Base-by-base conservation (phyloP, 208 protist genomes). In the Lotmaria passim region DNA sequence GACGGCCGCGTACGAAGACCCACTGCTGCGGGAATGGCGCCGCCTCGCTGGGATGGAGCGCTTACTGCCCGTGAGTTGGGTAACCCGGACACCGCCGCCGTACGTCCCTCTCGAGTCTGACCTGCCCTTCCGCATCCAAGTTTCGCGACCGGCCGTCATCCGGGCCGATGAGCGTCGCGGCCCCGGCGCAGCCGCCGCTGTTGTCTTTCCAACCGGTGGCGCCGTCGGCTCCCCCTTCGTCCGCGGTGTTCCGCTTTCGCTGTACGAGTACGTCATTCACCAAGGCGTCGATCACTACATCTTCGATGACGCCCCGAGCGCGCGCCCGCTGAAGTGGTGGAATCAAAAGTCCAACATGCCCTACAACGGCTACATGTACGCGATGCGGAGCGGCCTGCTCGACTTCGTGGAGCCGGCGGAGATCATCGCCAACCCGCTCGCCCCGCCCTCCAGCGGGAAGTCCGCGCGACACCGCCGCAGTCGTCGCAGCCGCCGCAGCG, bases 321-420 rank as follows among this genome's bases (percentile, higher is more conserved):
- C 85, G 31, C 73, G 89, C 43, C 89, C 91, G 53, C 78, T 90
- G 46, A 92, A 93, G 76, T 96, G 91, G 89, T 96, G 91, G 91
- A 90, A 79, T 57, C 91, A 96, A 36, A 94, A 93, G 71, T 91
- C 84, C 23, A 94, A 93, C 75, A 85, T 93, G 75, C 91, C 91
- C 31, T 96, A 96, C 81, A 93, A 83, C 63, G 89, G 88, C 19
- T 86, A 91, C 66, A 67, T 96, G 63, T 96, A 93, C 64, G 83
- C 65, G 65, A 83, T 89, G 79, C 84, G 91, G 8, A 91, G 85
- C 56, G 83, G 84, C 12, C 60, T 90, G 46, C 70, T 96, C 7
- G 81, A 92, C 57, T 43, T 69, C 31, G 70, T 93, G 10, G 65
- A 63, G 50, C 76, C 85, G 36, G 66, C 85, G 3, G 91, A 94